phyloP scores from a whole-genome alignment of 257 asterid species.

The Nicotiana benthamiana region DNA sequence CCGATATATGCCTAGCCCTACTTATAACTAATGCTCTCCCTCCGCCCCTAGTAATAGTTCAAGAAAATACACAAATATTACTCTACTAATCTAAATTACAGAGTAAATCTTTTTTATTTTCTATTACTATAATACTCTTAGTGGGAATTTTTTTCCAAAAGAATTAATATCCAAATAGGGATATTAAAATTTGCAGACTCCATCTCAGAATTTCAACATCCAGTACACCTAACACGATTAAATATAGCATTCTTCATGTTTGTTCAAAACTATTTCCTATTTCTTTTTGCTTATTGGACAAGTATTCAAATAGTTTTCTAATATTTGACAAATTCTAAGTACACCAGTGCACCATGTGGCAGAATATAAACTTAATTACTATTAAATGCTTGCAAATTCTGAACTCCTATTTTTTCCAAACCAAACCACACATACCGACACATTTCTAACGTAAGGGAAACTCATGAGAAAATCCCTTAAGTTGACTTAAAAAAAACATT shows the following conservation, averaged over 20 bases:
- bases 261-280: background rate
- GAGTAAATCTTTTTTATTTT: background rate
- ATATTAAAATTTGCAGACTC: background rate
- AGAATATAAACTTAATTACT: background rate
- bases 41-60: no score
- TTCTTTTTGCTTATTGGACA: background rate
- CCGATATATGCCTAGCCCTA: no score
- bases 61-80: background rate
- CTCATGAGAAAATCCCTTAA: background rate
- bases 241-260: background rate
- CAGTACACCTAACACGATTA: background rate
- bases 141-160: background rate
- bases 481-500: background rate
- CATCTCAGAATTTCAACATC: background rate
- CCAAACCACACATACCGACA: background rate
- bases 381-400: conserved; percentile 4
- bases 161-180: background rate
- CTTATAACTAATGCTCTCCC: no score
- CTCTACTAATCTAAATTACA: background rate
- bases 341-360: background rate
- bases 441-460: background rate
- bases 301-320: background rate
- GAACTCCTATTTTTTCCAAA: background rate
- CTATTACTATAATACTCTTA: background rate
- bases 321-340: conserved; percentile 9